phyloP scores from a whole-genome alignment of 495 filamentous ascomycete species.

The Aspergillus leporis region DNA sequence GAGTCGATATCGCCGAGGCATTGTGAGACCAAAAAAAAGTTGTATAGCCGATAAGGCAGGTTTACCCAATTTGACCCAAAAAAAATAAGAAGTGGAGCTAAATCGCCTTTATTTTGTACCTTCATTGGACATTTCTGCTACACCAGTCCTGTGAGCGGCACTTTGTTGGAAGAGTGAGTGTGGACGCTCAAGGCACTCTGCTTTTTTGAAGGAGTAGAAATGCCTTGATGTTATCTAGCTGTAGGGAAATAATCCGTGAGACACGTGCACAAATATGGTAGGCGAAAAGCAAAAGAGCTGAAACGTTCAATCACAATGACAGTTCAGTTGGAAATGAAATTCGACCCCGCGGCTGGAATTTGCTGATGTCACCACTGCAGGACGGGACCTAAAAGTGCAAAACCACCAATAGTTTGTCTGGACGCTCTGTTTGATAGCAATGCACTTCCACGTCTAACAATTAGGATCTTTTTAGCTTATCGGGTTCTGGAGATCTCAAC shows the following conservation, averaged over 20 bases:
- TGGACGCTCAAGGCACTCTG: not conserved
- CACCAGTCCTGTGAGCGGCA: constrained; percentile 2
- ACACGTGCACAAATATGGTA: not conserved
- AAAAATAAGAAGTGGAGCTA: not conserved
- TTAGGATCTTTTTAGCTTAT: not conserved
- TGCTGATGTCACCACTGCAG: constrained; percentile 31
- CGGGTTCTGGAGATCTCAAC: not conserved
- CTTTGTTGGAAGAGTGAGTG: not conserved
- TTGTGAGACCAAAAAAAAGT: constrained; percentile 13
- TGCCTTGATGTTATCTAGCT: not conserved
- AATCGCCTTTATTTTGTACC: not conserved
- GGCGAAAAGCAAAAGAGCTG: not conserved
- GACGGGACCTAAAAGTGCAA: constrained; percentile 11
- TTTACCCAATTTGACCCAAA: not conserved
- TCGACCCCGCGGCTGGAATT: constrained; percentile 27
- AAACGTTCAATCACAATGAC: not conserved
- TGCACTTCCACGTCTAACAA: not conserved
- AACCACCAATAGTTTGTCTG: not conserved
- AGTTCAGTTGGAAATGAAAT: not conserved
- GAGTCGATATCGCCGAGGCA: constrained; percentile 37
- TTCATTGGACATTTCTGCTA: constrained; percentile 3
- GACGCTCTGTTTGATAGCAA: not conserved
- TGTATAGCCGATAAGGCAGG: not conserved
- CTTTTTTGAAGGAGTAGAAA: not conserved
- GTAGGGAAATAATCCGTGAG: constrained; percentile 2